phyloP scores from a whole-genome alignment of 257 asterid species.

The Rauvolfia tetraphylla region DNA sequence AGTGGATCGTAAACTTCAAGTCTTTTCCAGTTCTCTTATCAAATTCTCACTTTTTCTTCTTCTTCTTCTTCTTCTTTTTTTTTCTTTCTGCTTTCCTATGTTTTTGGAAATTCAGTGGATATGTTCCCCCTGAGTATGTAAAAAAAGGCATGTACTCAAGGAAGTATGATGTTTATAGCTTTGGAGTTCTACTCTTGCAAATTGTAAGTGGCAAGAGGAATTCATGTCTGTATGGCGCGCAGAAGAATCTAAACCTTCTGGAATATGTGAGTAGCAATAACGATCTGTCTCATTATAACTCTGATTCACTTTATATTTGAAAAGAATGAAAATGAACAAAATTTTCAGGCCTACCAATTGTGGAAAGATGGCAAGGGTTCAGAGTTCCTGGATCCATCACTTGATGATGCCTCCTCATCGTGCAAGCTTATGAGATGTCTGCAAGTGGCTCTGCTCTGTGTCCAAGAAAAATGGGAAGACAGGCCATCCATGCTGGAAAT shows the following conservation, averaged over 20 bases:
- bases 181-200: constrained; percentile 10
- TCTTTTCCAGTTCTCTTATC: no score
- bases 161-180: constrained; percentile 7
- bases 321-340: neutral
- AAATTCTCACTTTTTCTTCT: no score
- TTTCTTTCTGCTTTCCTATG: no score
- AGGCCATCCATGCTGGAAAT: constrained; percentile 34
- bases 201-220: constrained; percentile 11
- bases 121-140: constrained; percentile 6
- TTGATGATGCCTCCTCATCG: constrained; percentile 11
- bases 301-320: no score
- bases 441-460: constrained; percentile 29
- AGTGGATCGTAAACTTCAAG: neutral
- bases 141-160: constrained; percentile 1
- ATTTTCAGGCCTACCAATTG: constrained; percentile 23
- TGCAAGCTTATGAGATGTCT: constrained; percentile 22
- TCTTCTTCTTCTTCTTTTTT: no score
- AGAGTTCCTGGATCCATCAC: constrained; percentile 19
- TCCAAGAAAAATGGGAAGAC: constrained; percentile 21
- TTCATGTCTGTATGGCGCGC: neutral
- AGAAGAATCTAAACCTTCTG: constrained; percentile 15
- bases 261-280: constrained; percentile 5
- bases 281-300: no score
- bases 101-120: neutral
- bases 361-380: constrained; percentile 20